Percentiles rank a stretch among this genome's conserved stretches.
Evolutionary conservation across 371 early-diverging fungal genomes (phyloP).

Genomic region (Mortierella sp.): DNA sequence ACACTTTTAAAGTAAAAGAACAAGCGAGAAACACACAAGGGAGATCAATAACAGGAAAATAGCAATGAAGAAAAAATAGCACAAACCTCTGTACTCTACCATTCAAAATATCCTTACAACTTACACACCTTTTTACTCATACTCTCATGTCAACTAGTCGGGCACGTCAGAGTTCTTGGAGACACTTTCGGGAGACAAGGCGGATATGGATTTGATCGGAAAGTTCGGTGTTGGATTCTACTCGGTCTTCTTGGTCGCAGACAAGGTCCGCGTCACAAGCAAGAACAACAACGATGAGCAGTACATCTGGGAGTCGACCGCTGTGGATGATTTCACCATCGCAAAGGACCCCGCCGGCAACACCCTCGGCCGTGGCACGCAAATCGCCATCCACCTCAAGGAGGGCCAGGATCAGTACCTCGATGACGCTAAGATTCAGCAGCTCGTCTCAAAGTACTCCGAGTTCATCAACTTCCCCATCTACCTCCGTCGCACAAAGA

Average conservation of each 20-base stretch:
- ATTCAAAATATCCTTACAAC: too few relatives aligned
- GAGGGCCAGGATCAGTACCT: constrained; percentile 90
- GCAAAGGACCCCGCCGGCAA: constrained; percentile 90
- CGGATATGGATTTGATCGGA: constrained; percentile 88
- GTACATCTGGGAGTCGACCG: constrained; percentile 89
- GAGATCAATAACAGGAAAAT: too few relatives aligned
- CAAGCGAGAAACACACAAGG: too few relatives aligned
- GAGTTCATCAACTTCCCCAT: constrained; percentile 97
- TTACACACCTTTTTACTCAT: neutral
- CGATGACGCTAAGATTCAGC: constrained; percentile 71
- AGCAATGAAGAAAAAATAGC: too few relatives aligned
- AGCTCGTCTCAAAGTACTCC: constrained; percentile 88
- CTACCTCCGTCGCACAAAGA: constrained; percentile 75
- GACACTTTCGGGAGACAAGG: constrained; percentile 72
- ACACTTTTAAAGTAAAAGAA: too few relatives aligned
- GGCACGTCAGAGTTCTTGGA: constrained; percentile 90
- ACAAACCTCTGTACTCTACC: too few relatives aligned
- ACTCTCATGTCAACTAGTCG: constrained; percentile 57
- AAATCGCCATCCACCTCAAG: constrained; percentile 92
- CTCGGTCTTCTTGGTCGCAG: constrained; percentile 95
- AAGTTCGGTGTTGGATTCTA: constrained; percentile 99
- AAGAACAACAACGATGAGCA: constrained; percentile 90
- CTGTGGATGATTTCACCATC: constrained; percentile 87
- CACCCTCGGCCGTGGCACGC: constrained; percentile 89
- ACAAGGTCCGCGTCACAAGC: constrained; percentile 93